Evolutionary conservation across 73 alveolate genomes (phyloP).

Genomic region (Blepharisma stoltei): DNA sequence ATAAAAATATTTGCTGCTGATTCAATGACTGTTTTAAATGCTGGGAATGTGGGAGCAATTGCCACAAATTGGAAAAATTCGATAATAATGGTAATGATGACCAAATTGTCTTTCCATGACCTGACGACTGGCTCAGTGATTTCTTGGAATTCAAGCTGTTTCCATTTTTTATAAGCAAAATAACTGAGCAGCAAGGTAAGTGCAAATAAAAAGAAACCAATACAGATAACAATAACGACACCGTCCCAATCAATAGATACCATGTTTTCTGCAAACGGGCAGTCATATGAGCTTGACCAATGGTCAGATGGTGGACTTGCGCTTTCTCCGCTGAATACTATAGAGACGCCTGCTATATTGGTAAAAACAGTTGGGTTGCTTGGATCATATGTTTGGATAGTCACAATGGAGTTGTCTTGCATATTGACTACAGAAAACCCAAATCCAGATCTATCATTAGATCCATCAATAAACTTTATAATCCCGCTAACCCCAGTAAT

Average conservation of each 20-base stretch:
- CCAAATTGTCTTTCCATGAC: constrained; percentile 24
- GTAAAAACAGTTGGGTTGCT: neutral
- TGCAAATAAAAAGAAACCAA: neutral
- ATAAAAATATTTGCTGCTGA: constrained; percentile 29
- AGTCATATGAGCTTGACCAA: constrained; percentile 1
- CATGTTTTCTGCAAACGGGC: constrained; percentile 33
- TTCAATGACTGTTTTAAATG: constrained; percentile 14
- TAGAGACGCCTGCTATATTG: neutral
- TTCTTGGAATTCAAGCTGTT: constrained; percentile 12
- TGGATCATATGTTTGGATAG: neutral
- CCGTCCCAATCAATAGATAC: neutral
- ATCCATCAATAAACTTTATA: constrained; percentile 16
- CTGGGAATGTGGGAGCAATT: constrained; percentile 28
- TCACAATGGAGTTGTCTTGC: neutral
- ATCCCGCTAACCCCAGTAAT: constrained; percentile 13
- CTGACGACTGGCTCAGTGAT: neutral
- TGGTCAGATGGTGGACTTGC: neutral
- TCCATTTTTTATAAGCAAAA: constrained; percentile 27
- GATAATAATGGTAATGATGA: neutral
- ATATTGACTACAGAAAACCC: constrained; percentile 9
- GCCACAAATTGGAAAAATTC: constrained; percentile 33
- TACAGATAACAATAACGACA: constrained; percentile 4
- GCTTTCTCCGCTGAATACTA: constrained; percentile 13
- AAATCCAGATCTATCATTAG: constrained; percentile 31
- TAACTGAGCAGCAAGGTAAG: constrained; percentile 24